Conservation (phyloP, 805 yeast species). For the Priceomyces haplophilus region DNA sequence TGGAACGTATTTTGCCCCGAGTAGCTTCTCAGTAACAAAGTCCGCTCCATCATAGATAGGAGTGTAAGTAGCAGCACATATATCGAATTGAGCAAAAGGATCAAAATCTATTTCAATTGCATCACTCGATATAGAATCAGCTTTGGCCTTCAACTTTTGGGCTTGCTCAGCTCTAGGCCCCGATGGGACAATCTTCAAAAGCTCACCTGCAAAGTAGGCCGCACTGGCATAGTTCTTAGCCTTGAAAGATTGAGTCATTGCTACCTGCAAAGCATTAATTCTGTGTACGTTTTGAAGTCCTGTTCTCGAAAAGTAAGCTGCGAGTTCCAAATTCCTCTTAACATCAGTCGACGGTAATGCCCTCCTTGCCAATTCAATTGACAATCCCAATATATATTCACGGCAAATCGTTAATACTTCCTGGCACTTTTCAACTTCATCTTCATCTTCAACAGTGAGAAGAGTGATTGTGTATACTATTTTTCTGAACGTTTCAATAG, state of each 20-base stretch:
- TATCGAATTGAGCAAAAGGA: constrained; percentile 84
- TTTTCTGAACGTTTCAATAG: constrained; percentile 74
- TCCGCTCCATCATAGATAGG: constrained; percentile 84
- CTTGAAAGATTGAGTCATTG: constrained; percentile 89
- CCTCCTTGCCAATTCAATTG: constrained; percentile 89
- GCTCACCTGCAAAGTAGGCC: constrained; percentile 82
- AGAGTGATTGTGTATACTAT: constrained; percentile 75
- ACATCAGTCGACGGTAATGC: constrained; percentile 64
- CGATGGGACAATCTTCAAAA: constrained; percentile 61
- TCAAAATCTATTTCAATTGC: constrained; percentile 90
- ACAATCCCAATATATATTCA: constrained; percentile 88
- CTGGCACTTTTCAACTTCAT: constrained; percentile 71
- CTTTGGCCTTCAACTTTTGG: constrained; percentile 69
- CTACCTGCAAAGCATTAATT: constrained; percentile 86
- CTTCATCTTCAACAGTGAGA: constrained; percentile 65
- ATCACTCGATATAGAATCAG: constrained; percentile 80
- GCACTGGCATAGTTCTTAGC: constrained; percentile 86
- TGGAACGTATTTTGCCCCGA: constrained; percentile 83
- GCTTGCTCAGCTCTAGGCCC: constrained; percentile 92
- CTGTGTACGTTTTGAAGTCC: constrained; percentile 80
- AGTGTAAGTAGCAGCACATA: constrained; percentile 82
- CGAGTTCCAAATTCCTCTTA: constrained; percentile 88
- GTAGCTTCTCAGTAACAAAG: constrained; percentile 70
- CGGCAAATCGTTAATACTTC: constrained; percentile 72
- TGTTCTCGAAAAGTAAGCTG: constrained; percentile 91